Evolutionary conservation across 495 filamentous ascomycete genomes (phyloP).

Genomic region (Talaromyces proteolyticus): DNA sequence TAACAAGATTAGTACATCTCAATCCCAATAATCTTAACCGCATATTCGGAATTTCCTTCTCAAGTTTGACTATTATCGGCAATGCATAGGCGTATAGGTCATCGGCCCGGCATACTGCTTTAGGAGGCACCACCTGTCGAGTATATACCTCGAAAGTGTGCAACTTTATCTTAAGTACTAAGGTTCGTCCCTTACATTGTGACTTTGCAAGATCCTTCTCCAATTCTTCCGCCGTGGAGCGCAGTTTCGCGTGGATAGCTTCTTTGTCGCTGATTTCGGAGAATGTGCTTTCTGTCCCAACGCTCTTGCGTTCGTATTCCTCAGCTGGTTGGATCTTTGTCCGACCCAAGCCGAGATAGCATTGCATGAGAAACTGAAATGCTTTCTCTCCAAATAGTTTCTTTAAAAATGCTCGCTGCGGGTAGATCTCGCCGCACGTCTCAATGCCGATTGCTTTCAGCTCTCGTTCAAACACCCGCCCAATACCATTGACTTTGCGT

Average conservation of each 20-base stretch:
- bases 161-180: slow-evolving; percentile 89
- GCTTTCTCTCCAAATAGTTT: slow-evolving; percentile 88
- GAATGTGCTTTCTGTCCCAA: slow-evolving; percentile 93
- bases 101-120: slow-evolving; percentile 64
- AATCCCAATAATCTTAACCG: slow-evolving; percentile 85
- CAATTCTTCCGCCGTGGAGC: slow-evolving; percentile 74
- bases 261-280: slow-evolving; percentile 65
- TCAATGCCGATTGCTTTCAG: slow-evolving; percentile 81
- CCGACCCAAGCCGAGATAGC: slow-evolving; percentile 82
- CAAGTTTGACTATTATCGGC: slow-evolving; percentile 80
- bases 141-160: slow-evolving; percentile 91
- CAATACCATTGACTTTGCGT: slow-evolving; percentile 89
- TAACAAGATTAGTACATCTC: slow-evolving; percentile 79
- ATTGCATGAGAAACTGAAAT: slow-evolving; percentile 76
- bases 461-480: slow-evolving; percentile 90
- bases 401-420: slow-evolving; percentile 62
- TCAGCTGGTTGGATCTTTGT: slow-evolving; percentile 84
- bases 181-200: slow-evolving; percentile 80
- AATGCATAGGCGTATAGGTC: slow-evolving; percentile 78
- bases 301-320: slow-evolving; percentile 86
- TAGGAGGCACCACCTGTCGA: slow-evolving; percentile 68
- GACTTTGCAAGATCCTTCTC: slow-evolving; percentile 79
- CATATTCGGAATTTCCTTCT: slow-evolving; percentile 77
- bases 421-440: slow-evolving; percentile 85
- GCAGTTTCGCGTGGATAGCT: slow-evolving; percentile 71